These are phyloP conservation scores for Pichia sp. DNA, from an alignment of 1,139 yeast genomes.

Conservation along the genomic window DNA sequence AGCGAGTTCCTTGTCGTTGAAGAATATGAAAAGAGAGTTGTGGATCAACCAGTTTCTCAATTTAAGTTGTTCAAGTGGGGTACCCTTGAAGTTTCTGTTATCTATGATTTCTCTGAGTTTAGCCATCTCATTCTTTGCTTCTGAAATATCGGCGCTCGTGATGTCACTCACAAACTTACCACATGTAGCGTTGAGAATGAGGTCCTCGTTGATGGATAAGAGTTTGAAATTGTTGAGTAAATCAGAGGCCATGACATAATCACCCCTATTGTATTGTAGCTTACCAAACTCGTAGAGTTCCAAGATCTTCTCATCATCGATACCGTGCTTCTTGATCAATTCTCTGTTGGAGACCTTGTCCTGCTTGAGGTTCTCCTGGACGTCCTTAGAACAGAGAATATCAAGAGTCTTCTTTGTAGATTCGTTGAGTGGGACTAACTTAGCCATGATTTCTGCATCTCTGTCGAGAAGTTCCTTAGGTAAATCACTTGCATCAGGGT, in stretches of 20 bases:
- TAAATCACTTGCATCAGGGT: conserved; percentile 30
- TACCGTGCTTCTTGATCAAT: conserved; percentile 35
- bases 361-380: conserved; percentile 41
- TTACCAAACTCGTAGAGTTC: conserved; percentile 50
- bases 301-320: conserved; percentile 43
- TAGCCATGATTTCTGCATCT: conserved; percentile 33
- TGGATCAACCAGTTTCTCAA: conserved; percentile 60
- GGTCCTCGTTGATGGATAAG: conserved; percentile 42
- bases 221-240: conserved; percentile 48
- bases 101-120: conserved; percentile 51
- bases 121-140: conserved; percentile 43
- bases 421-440: conserved; percentile 33
- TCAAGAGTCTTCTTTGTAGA: conserved; percentile 40
- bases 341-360: conserved; percentile 46
- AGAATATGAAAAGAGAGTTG: conserved; percentile 57
- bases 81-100: conserved; percentile 39
- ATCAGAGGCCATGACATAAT: conserved; percentile 50
- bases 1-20: conserved; percentile 31
- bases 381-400: conserved; percentile 41
- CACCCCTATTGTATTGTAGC: conserved; percentile 54
- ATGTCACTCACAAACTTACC: conserved; percentile 55
- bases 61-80: conserved; percentile 50
- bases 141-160: conserved; percentile 42
- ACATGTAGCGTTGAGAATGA: conserved; percentile 54
- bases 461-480: conserved; percentile 35